phyloP scores from a whole-genome alignment of 345 rosid genomes.

The Pistacia integerrima region DNA sequence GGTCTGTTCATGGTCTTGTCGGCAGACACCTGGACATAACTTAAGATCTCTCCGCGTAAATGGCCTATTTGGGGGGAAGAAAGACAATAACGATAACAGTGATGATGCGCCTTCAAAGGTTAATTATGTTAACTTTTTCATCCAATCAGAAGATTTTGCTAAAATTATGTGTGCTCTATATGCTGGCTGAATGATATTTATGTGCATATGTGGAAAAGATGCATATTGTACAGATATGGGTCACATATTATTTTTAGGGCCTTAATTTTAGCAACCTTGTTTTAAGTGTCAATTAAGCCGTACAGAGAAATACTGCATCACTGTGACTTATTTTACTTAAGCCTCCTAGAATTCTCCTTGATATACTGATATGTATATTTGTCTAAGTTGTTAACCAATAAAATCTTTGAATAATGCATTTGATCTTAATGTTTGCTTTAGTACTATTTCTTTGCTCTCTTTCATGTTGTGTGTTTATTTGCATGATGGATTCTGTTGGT shows the following conservation, averaged over 20 bases:
- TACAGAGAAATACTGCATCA: not conserved
- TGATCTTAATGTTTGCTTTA: not conserved
- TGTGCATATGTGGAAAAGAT: not conserved
- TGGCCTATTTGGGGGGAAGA: slow-evolving; percentile 81
- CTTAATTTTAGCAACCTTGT: not conserved
- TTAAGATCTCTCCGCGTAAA: slow-evolving; percentile 47
- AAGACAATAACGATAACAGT: slow-evolving; percentile 60
- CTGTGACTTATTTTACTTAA: not conserved
- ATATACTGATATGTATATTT: not conserved
- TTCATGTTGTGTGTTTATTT: slow-evolving; percentile 1
- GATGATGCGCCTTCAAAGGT: slow-evolving; percentile 82
- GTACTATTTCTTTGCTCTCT: not conserved
- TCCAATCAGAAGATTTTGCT: slow-evolving; percentile 5
- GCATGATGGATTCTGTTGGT: not conserved
- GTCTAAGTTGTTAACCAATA: not conserved
- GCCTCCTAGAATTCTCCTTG: not conserved
- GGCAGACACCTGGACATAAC: slow-evolving; percentile 24
- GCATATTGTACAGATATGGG: not conserved
- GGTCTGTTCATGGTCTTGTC: slow-evolving; percentile 32
- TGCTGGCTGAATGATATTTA: not conserved
- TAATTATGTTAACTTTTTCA: slow-evolving; percentile 3
- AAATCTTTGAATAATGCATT: not conserved
- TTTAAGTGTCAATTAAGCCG: not conserved
- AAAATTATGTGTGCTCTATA: not conserved
- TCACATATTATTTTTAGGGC: not conserved